These are phyloP conservation scores for Trifolium dubium DNA, from an alignment of 306 rosid genomes.

Conservation along the genomic window DNA sequence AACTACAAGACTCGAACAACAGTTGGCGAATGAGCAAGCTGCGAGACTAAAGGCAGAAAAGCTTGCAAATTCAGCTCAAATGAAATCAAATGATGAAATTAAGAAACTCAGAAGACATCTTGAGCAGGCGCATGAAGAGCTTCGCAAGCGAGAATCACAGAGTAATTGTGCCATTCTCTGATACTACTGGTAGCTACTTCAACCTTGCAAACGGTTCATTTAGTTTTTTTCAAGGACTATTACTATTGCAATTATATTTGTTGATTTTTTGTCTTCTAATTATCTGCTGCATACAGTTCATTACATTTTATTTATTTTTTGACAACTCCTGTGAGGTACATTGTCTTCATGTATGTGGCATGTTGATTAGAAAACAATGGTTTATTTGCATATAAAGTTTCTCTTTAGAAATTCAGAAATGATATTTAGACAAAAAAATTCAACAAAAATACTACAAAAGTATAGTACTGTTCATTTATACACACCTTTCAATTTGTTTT, in stretches of 20 bases:
- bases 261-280: too few relatives aligned
- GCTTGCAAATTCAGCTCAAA: conserved; percentile 61
- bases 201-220: conserved; percentile 3
- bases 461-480: too few relatives aligned
- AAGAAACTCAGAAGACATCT: conserved; percentile 8
- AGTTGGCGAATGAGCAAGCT: conserved; percentile 74
- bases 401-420: too few relatives aligned
- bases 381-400: too few relatives aligned
- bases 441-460: too few relatives aligned
- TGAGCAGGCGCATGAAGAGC: neutral
- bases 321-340: too few relatives aligned
- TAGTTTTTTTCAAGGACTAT: neutral
- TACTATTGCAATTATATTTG: neutral
- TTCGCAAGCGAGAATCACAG: neutral
- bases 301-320: too few relatives aligned
- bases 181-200: conserved; percentile 9
- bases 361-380: too few relatives aligned
- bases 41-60: conserved; percentile 71
- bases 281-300: too few relatives aligned
- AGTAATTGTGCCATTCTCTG: conserved; percentile 67
- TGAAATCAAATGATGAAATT: conserved; percentile 65
- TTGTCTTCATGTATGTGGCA: too few relatives aligned
- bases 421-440: too few relatives aligned
- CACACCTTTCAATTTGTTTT: too few relatives aligned
- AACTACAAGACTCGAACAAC: conserved; percentile 68